phyloP scores from a whole-genome alignment of 1,284 basidiomycete species.

The Puccinia coronata region DNA sequence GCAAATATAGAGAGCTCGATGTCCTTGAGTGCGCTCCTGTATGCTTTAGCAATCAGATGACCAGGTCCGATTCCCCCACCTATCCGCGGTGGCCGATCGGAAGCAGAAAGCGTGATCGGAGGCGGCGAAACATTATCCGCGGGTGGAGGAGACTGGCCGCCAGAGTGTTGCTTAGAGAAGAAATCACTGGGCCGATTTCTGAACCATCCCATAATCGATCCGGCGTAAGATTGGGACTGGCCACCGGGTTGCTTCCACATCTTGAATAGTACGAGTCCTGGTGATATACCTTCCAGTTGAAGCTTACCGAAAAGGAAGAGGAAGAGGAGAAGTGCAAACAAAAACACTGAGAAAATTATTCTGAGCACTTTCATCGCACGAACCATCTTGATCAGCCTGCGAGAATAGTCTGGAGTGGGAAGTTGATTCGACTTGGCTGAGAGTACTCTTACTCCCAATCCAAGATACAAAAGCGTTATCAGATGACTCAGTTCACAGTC shows the following conservation, averaged over 20 bases:
- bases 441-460: not conserved
- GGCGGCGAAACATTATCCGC: constrained; percentile 5
- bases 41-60: constrained; percentile 12
- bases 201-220: constrained; percentile 14
- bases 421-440: not conserved
- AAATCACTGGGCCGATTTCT: not conserved
- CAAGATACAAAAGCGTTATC: too few relatives aligned
- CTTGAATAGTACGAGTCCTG: not conserved
- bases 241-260: not conserved
- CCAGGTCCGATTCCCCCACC: not conserved
- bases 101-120: constrained; percentile 26
- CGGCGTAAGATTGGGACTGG: not conserved
- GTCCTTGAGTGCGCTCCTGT: constrained; percentile 37
- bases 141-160: not conserved
- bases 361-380: constrained; percentile 9
- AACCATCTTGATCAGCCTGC: not conserved
- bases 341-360: not conserved
- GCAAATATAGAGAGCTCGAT: constrained; percentile 10
- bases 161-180: not conserved
- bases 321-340: not conserved
- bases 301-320: not conserved
- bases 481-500: too few relatives aligned
- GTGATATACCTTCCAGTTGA: not conserved
- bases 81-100: constrained; percentile 24
- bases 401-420: too few relatives aligned